A percentile compares a stretch with the other conserved stretches of the same genome.
These are phyloP conservation scores for Thyridium curvatum DNA, from an alignment of 2,329 filamentous ascomycete genomes.

Conservation along the genomic window DNA sequence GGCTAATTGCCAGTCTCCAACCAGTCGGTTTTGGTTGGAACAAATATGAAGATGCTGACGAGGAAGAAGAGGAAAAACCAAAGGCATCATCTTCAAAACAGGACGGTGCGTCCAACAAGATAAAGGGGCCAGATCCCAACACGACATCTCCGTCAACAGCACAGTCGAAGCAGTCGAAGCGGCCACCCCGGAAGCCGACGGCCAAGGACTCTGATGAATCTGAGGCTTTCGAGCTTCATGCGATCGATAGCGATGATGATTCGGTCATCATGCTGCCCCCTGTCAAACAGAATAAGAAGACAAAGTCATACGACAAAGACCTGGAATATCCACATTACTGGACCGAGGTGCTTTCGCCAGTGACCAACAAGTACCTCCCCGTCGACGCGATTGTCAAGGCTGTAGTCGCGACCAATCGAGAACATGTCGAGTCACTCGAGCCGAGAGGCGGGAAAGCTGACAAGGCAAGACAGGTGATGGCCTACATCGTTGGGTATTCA, in stretches of 20 bases:
- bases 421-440: slow-evolving; percentile 70
- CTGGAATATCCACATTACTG: slow-evolving; percentile 85
- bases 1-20: slow-evolving; percentile 80
- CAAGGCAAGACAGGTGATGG: slow-evolving; percentile 80
- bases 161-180: slow-evolving; percentile 9
- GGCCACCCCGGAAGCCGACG: slow-evolving; percentile 12
- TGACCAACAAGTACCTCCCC: slow-evolving; percentile 71
- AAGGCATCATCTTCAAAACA: neutral
- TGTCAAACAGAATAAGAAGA: slow-evolving; percentile 31
- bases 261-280: slow-evolving; percentile 52
- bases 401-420: slow-evolving; percentile 63
- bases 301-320: slow-evolving; percentile 63
- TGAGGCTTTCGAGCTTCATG: slow-evolving; percentile 42
- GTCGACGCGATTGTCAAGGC: slow-evolving; percentile 71
- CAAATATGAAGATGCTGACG: slow-evolving; percentile 72
- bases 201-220: slow-evolving; percentile 28
- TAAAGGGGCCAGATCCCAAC: slow-evolving; percentile 12
- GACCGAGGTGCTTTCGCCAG: slow-evolving; percentile 81
- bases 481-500: slow-evolving; percentile 80
- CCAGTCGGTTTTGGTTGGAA: slow-evolving; percentile 87
- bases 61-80: slow-evolving; percentile 25
- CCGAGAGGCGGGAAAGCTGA: slow-evolving; percentile 79
- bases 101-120: slow-evolving; percentile 3
- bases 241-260: slow-evolving; percentile 50
- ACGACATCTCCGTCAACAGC: slow-evolving; percentile 12